Conservation (phyloP, 192 early-diverging fungal genomes). For the Globomyces pollinis-pini region DNA sequence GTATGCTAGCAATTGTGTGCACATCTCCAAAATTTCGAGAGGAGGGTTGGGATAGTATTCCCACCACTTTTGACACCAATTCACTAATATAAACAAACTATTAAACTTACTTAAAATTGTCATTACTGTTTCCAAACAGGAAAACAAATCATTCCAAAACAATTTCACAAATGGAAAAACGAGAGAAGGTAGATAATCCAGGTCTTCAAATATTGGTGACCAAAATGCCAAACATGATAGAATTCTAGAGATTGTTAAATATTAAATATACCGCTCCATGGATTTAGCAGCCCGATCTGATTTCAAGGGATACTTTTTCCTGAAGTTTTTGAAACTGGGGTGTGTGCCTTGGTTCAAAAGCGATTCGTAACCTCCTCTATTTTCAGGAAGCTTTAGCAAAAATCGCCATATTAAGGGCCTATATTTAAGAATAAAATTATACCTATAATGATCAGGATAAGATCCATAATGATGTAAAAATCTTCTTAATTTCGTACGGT, state of each 20-base stretch:
- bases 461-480: conserved; percentile 38
- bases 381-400: conserved; percentile 44
- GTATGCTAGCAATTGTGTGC: conserved; percentile 39
- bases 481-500: conserved; percentile 21
- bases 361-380: conserved; percentile 41
- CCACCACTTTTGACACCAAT: conserved; percentile 66
- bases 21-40: conserved; percentile 41
- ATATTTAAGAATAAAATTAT: no score
- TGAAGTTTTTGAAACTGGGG: conserved; percentile 29
- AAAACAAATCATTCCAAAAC: conserved; percentile 45
- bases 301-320: conserved; percentile 40
- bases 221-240: conserved; percentile 48
- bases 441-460: conserved; percentile 34
- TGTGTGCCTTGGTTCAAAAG: conserved; percentile 39
- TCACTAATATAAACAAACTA: conserved; percentile 19
- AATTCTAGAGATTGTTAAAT: no score
- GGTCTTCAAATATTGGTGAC: conserved; percentile 51
- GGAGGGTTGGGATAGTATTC: conserved; percentile 60
- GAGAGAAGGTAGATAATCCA: conserved; percentile 52
- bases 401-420: conserved; percentile 48
- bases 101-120: conserved; percentile 39
- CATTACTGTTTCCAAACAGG: conserved; percentile 45
- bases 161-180: conserved; percentile 54
- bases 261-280: no score
- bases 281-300: conserved; percentile 35